These are phyloP conservation scores for Delphinella strobiligena DNA, from an alignment of 2,329 filamentous ascomycete genomes.

Conservation along the genomic window DNA sequence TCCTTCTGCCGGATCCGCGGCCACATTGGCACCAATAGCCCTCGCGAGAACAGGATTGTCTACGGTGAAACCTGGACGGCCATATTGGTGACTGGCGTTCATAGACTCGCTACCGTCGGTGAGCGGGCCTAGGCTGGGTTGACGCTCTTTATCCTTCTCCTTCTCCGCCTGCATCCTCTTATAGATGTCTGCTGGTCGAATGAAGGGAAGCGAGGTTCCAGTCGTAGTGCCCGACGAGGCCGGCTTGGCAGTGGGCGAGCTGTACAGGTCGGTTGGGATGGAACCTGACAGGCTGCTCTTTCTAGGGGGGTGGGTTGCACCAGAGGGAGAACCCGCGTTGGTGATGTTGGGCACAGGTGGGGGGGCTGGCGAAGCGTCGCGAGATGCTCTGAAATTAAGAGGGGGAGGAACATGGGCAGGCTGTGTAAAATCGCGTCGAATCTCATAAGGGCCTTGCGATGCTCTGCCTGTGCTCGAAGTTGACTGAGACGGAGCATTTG, in stretches of 20 bases:
- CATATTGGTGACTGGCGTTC: slow-evolving; percentile 35
- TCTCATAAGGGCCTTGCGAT: not conserved
- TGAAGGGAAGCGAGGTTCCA: slow-evolving; percentile 41
- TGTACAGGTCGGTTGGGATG: slow-evolving; percentile 7
- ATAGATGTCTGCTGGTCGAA: slow-evolving; percentile 68
- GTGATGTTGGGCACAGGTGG: slow-evolving; percentile 19
- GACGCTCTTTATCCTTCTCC: slow-evolving; percentile 30
- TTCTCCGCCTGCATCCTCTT: slow-evolving; percentile 57
- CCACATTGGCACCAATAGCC: slow-evolving; percentile 8
- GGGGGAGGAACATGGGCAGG: slow-evolving; percentile 38
- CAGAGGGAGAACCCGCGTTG: slow-evolving; percentile 40
- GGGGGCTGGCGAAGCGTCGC: slow-evolving; percentile 24
- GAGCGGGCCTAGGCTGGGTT: slow-evolving; percentile 10
- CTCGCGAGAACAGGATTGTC: slow-evolving; percentile 13
- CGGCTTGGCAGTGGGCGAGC: slow-evolving; percentile 3
- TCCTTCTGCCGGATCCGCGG: not conserved
- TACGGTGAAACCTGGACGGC: slow-evolving; percentile 32
- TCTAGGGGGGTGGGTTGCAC: too few relatives aligned
- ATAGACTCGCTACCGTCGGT: slow-evolving; percentile 5
- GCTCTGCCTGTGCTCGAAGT: not conserved
- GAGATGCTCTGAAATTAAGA: slow-evolving; percentile 15
- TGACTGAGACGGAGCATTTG: not conserved
- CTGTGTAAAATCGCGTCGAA: slow-evolving; percentile 38
- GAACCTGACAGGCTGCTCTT: slow-evolving; percentile 44
- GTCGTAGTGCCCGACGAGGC: not conserved